These are phyloP conservation scores for Casaregolazyma lundiana DNA, from an alignment of 1,139 yeast genomes.

Conservation along the genomic window DNA sequence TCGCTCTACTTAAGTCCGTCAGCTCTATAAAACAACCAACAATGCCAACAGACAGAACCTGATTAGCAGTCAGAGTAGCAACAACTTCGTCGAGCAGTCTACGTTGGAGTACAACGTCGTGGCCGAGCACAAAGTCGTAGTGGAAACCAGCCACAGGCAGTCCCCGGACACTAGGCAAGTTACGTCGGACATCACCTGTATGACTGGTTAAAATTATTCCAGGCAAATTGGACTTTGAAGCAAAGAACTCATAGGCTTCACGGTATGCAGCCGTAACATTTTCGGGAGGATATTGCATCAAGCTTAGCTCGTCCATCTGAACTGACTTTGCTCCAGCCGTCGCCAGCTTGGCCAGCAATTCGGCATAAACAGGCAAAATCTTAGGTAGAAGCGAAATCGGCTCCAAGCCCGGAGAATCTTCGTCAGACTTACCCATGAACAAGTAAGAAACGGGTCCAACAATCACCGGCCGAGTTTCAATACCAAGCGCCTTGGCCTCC, in stretches of 20 bases:
- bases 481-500: slow-evolving; percentile 95
- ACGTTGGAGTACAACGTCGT: too few species aligned
- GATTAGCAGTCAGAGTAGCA: slow-evolving; percentile 58
- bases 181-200: slow-evolving; percentile 98
- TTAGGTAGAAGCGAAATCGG: slow-evolving; percentile 86
- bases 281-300: slow-evolving; percentile 89
- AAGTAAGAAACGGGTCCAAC: slow-evolving; percentile 96
- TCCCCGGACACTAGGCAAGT: slow-evolving; percentile 79
- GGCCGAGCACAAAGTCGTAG: slow-evolving; percentile 93
- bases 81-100: slow-evolving; percentile 85
- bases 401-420: slow-evolving; percentile 91
- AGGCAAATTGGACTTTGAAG: slow-evolving; percentile 63
- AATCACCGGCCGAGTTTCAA: slow-evolving; percentile 95
- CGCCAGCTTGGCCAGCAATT: slow-evolving; percentile 78
- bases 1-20: slow-evolving; percentile 85
- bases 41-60: slow-evolving; percentile 90
- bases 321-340: slow-evolving; percentile 94
- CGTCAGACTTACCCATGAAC: slow-evolving; percentile 95
- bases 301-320: slow-evolving; percentile 96
- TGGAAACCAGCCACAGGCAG: slow-evolving; percentile 95
- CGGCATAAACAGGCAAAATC: slow-evolving; percentile 87
- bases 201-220: slow-evolving; percentile 81
- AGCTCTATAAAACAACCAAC: slow-evolving; percentile 99
- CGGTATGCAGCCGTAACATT: slow-evolving; percentile 79
- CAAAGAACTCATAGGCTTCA: slow-evolving; percentile 73